These are phyloP conservation scores for Mortierella alpina DNA, from an alignment of 192 early-diverging fungal genomes.

Conservation along the genomic window DNA sequence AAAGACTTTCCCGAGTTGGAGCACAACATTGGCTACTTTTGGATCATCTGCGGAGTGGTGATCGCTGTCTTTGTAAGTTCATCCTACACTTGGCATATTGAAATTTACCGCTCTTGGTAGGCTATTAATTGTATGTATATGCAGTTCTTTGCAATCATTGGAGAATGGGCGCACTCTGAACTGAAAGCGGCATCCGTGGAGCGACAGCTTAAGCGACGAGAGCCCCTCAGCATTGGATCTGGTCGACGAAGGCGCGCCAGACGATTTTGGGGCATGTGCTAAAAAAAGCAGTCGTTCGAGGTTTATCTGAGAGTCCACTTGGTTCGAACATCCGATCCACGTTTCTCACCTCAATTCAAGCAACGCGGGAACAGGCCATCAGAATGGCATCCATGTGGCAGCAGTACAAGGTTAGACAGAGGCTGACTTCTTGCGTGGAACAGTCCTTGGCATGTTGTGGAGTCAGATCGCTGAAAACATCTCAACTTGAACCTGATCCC, in stretches of 20 bases:
- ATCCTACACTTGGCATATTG: too few relatives aligned
- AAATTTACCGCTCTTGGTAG: too few relatives aligned
- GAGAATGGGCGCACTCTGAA: too few relatives aligned
- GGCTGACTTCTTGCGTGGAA: background rate
- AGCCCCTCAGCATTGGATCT: background rate
- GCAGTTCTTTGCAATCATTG: too few relatives aligned
- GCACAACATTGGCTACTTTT: constrained; percentile 47
- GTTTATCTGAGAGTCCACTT: too few relatives aligned
- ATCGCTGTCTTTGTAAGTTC: constrained; percentile 27
- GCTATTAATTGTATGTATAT: too few relatives aligned
- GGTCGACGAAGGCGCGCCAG: background rate
- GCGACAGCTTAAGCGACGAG: too few relatives aligned
- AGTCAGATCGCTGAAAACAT: background rate
- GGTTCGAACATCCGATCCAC: too few relatives aligned
- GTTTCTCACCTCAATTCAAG: too few relatives aligned
- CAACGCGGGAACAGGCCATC: too few relatives aligned
- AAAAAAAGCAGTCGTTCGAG: too few relatives aligned
- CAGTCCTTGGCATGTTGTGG: background rate
- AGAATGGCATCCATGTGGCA: constrained; percentile 16
- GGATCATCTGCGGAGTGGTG: constrained; percentile 48
- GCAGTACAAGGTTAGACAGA: constrained; percentile 15
- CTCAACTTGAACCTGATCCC: background rate
- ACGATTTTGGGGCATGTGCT: background rate
- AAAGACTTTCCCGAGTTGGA: constrained; percentile 51
- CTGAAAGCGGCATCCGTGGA: too few relatives aligned